Base-by-base conservation (phyloP, 768 basidiomycete genomes). In the Harrya chromipes region DNA sequence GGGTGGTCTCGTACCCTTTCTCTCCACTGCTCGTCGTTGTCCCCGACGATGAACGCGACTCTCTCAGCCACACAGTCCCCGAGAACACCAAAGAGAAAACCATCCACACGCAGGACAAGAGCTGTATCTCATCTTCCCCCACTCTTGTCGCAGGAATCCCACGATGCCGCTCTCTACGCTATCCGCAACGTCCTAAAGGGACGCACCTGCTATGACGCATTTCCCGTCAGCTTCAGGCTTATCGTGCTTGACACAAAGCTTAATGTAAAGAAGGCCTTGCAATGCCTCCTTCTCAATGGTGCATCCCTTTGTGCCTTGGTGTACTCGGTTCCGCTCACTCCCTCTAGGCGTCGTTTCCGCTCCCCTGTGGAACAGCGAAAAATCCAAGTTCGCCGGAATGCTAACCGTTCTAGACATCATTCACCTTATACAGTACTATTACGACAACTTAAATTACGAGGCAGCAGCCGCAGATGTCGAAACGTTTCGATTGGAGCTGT, bases 321-420 rank as follows among this genome's bases (percentile, higher is more conserved):
- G 4, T 14, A 19, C 21, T 1, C 24, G 17, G 37, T 17, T 36
- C 1, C 19, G 6, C 43, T 34, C 51, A 34, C 17, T 46, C 33
- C 44, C 40, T 38, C 7, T 65, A 97, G 95, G 94, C 54, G 94
- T 98, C 52, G 94, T 98, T 19, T 98, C 97, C 6, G 97, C 97
- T 0, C 95, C 97, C 12, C 76, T 99, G 21, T 99, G 95, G 92
- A 95, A 97, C 74, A 95, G 93, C 68, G 90, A 93, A 56, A 83
- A 81, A 52, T 94, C 91, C 5, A 82, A 77, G 36, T 99, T 99
- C 62, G 91, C 92, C 9, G 97, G 97, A 52, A 98, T 99, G 95
- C 87, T 99, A 63, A 99, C 97, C 9, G 92, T 98, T n/a, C 81
- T 93, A 49, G 97, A 99, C 69, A 94, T 99, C 67, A 97, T 99